Evolutionary conservation across 768 basidiomycete genomes (phyloP).

Genomic region (Trametes villosa): DNA sequence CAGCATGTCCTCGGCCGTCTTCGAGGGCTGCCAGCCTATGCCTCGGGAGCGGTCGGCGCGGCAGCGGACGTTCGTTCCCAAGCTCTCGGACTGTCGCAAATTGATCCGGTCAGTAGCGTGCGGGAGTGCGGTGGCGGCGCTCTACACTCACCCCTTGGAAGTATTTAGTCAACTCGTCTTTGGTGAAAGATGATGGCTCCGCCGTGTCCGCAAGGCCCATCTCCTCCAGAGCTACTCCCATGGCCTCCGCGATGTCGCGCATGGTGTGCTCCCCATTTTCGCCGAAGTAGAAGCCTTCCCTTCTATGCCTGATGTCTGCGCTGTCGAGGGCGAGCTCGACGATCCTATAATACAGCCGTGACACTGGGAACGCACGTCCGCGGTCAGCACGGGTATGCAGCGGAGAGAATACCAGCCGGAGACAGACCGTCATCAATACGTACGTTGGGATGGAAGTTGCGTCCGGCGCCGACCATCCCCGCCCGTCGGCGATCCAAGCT

Average conservation of each 20-base stretch:
- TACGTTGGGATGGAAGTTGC: slow-evolving; percentile 62
- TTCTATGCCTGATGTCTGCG: slow-evolving; percentile 32
- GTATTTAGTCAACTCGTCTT: slow-evolving; percentile 46
- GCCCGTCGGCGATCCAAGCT: slow-evolving; percentile 49
- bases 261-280: slow-evolving; percentile 35
- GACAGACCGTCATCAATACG: slow-evolving; percentile 53
- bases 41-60: slow-evolving; percentile 36
- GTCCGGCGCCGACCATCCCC: slow-evolving; percentile 56
- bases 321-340: slow-evolving; percentile 40
- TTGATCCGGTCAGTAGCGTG: slow-evolving; percentile 4
- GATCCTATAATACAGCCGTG: slow-evolving; percentile 45
- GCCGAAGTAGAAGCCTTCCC: slow-evolving; percentile 40
- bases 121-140: not conserved
- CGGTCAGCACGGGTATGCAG: not conserved
- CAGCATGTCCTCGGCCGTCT: slow-evolving; percentile 17
- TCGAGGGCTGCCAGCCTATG: slow-evolving; percentile 20
- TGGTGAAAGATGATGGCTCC: slow-evolving; percentile 46
- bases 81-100: slow-evolving; percentile 21
- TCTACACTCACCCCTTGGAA: slow-evolving; percentile 30
- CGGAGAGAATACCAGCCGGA: not conserved
- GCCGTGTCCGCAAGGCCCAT: slow-evolving; percentile 32
- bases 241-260: slow-evolving; percentile 37
- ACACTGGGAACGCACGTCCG: slow-evolving; percentile 38
- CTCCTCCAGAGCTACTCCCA: slow-evolving; percentile 37
- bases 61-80: slow-evolving; percentile 30